Conservation (phyloP, 2,329 filamentous ascomycete genomes). For the Dactylellina sp. region DNA sequence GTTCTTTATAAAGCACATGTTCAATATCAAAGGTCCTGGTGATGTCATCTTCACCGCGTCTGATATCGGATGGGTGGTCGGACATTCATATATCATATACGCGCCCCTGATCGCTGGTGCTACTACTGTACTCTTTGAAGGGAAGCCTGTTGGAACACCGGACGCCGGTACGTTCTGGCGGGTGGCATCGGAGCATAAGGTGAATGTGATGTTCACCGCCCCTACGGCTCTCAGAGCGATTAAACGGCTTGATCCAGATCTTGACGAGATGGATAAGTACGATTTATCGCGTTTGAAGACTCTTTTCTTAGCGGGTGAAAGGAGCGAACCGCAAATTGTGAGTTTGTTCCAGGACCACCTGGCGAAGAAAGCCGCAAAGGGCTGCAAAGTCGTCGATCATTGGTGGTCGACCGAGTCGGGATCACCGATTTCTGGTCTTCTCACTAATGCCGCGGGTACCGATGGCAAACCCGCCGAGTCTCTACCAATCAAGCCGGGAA, state of each 20-base stretch:
- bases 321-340: slow-evolving; percentile 87
- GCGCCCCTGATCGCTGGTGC: slow-evolving; percentile 88
- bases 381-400: slow-evolving; percentile 75
- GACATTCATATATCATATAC: slow-evolving; percentile 88
- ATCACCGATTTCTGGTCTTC: slow-evolving; percentile 73
- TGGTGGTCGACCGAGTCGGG: slow-evolving; percentile 81
- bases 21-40: slow-evolving; percentile 82
- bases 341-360: slow-evolving; percentile 82
- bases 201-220: slow-evolving; percentile 86
- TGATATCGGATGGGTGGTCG: slow-evolving; percentile 93
- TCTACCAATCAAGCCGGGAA: slow-evolving; percentile 80
- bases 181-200: slow-evolving; percentile 83
- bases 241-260: slow-evolving; percentile 83
- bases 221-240: slow-evolving; percentile 89
- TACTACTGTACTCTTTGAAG: slow-evolving; percentile 88
- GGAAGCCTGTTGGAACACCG: slow-evolving; percentile 91
- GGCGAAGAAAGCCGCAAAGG: slow-evolving; percentile 61
- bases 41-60: slow-evolving; percentile 84
- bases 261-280: slow-evolving; percentile 74
- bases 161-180: slow-evolving; percentile 90
- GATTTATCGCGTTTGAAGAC: slow-evolving; percentile 78
- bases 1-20: slow-evolving; percentile 83
- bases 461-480: slow-evolving; percentile 68
- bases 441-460: slow-evolving; percentile 23
- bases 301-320: slow-evolving; percentile 87